Evolutionary conservation across 2,329 filamentous ascomycete species (phyloP), one percentile per base, ranked within the genome.

Genomic region (Aspergillus tubingensis): DNA sequence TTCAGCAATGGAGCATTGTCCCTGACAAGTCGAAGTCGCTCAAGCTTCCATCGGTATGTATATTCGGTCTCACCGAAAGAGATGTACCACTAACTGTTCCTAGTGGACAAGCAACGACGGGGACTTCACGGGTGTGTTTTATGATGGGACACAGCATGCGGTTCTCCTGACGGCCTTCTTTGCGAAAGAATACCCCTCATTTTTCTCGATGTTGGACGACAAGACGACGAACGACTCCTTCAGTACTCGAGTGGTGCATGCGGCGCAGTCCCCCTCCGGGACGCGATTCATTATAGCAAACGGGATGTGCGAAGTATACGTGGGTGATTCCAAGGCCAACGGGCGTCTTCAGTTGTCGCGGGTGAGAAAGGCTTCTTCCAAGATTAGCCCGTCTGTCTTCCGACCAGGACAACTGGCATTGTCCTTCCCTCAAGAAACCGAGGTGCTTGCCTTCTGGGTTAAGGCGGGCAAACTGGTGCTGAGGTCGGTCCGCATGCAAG

Each of bases 281-380:
- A 58, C 65, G 5, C 67, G 67, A 7, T 72, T 74, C 41, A 62
- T 68, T 8, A 65, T 72, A 38, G 68, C 69, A 41, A 76, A 75
- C 55, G 69, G 71, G n/a, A 72, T 72, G 68, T 72, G 69, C 5
- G 72, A 76, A 44, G 70, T 76, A n/a, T 70, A 74, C 32, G 62
- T 76, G 50, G 75, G 74, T 52, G 70, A 75, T 47, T 70, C 71
- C 55, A 74, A 67, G 21, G 48, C 69, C 43, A 70, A 68, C 57
- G 69, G 69, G 4, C 62, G 62, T 3, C 62, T 76, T 5, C 69
- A 65, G 10, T 67, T 69, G 1, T 66, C 67, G 8, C 71, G 68
- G 54, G 60, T 75, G 39, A 76, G 73, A 52, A 74, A 73, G 53
- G 65, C 69, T 6, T 62, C 70, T 1, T 60, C 63, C n/a, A 74